Base-by-base conservation (phyloP, 768 basidiomycete species). In the Termitomyces sp. region DNA sequence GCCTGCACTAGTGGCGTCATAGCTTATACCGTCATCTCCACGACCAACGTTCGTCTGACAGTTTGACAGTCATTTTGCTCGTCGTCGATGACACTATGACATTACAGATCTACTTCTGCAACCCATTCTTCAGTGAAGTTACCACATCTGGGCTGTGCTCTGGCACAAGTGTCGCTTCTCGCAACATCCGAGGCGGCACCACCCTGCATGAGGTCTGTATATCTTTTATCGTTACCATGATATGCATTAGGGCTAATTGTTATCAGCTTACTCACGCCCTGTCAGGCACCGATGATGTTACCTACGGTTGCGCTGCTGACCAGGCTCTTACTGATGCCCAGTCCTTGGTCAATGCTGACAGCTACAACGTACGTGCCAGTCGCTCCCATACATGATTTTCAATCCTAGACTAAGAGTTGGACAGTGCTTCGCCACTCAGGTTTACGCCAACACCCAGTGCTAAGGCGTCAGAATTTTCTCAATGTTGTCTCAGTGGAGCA, bases 71-170 rank as follows among this genome's bases (percentile, higher is more conserved):
- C 0, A 6, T 7, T 5, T 26, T 27, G 22, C n/a, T 4, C 10
- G 4, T n/a, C 16, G 3, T 37, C n/a, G 31, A 42, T 22, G 26
- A 8, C n/a, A 13, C 32, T 36, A 4, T 26, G 14, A 16, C 1
- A 39, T 31, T 39, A 9, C 57, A 76, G 75, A 76, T 80, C 64
- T 79, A 78, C 70, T 78, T 62, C 68, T 79, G 78, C 70, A 66
- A 64, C 61, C 68, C 76, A 61, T 79, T 80, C 74, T 80, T 76
- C 72, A 71, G 72, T 56, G 74, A 80, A 63, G 75, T 78, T 18
- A 32, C 76, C 9, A 68, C 66, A 32, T 51, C 65, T 42, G 64
- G 58, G 44, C 73, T 79, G 37, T 80, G 79, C 72, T 65, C 65
- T 53, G 76, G 74, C 20, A 79, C 77, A 24, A 67, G 72, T 24